These are phyloP conservation scores for Guadua angustifolia DNA, from an alignment of 176 grass and related monocot genomes.

Conservation along the genomic window DNA sequence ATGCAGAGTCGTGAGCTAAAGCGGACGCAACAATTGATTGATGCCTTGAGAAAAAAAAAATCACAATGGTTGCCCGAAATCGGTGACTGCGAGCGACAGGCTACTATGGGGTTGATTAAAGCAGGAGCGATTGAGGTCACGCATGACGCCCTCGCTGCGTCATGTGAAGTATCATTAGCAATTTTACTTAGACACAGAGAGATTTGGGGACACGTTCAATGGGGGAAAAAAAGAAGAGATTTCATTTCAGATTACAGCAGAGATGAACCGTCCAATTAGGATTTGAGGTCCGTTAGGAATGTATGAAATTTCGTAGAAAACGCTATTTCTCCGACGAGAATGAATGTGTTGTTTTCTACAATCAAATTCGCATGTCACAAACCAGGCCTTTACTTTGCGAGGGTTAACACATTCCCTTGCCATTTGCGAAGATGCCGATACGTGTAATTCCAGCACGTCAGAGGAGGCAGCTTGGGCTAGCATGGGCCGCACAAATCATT, in stretches of 20 bases:
- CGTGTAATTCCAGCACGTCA: neutral
- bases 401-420: neutral
- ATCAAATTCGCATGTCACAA: neutral
- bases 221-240: no score
- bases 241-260: no score
- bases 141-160: slow-evolving; percentile 5
- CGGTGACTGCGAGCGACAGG: neutral
- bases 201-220: no score
- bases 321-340: neutral
- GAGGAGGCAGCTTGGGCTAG: neutral
- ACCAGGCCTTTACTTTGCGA: neutral
- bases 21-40: no score
- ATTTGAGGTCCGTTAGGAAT: no score
- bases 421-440: neutral
- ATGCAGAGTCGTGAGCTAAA: no score
- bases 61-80: neutral
- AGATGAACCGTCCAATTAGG: no score
- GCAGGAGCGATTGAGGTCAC: slow-evolving; percentile 13
- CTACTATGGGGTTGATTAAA: slow-evolving; percentile 14
- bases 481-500: neutral
- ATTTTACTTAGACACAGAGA: no score
- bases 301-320: neutral
- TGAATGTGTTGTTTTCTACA: neutral
- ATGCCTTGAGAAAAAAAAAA: neutral
- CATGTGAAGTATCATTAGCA: neutral